Evolutionary conservation across 2,329 filamentous ascomycete species (phyloP).

Genomic region (Arachnomyces sp.): DNA sequence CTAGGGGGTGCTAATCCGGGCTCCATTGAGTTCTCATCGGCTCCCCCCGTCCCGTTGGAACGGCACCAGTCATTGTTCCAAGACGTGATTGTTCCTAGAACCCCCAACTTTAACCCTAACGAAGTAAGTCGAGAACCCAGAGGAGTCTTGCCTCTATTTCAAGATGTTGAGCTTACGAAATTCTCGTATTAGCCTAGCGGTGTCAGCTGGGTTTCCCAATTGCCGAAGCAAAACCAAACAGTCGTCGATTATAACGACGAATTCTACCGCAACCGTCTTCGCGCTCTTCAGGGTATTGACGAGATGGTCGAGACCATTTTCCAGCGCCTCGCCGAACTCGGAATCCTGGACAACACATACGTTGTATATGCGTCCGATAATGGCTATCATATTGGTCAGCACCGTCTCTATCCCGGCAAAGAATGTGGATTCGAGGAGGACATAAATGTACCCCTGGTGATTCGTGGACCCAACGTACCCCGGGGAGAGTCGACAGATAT

Average conservation of each 20-base stretch:
- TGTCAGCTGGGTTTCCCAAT: conserved; percentile 38
- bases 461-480: conserved; percentile 50
- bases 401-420: conserved; percentile 51
- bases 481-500: conserved; percentile 33
- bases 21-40: conserved; percentile 52
- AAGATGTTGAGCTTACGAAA: no score
- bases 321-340: conserved; percentile 31
- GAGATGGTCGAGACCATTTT: conserved; percentile 45
- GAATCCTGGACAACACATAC: conserved; percentile 46
- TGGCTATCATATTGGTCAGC: conserved; percentile 53
- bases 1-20: conserved; percentile 45
- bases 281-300: conserved; percentile 46
- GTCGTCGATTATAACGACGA: conserved; percentile 46
- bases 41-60: no score
- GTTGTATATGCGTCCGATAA: conserved; percentile 55
- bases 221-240: conserved; percentile 38
- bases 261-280: conserved; percentile 44
- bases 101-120: conserved; percentile 56
- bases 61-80: no score
- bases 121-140: conserved; percentile 25
- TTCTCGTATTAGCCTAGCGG: conserved; percentile 28
- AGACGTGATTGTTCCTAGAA: conserved; percentile 50
- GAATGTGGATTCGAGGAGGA: conserved; percentile 52
- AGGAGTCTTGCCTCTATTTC: no score
- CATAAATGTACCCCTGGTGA: conserved; percentile 51